Base-by-base conservation (phyloP, 1,139 yeast genomes). In the Hansenula anomala region DNA sequence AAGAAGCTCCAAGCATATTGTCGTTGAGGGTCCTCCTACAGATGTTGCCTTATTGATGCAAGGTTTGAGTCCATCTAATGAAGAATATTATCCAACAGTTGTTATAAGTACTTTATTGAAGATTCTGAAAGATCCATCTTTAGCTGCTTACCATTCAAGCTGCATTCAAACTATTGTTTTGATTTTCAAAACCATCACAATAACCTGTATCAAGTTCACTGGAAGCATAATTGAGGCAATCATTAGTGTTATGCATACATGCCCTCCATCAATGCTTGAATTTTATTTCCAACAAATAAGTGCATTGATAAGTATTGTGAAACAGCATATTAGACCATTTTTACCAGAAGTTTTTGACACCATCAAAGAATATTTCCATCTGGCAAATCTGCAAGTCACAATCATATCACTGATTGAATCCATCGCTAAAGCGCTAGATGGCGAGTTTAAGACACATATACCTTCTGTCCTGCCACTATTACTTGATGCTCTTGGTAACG, bases 61-160 rank as follows among this genome's bases (percentile, higher is more conserved):
- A 55, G 97, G 97, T 1, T 85, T 87, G 76, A 85, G 96, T 9
- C 97, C 97, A 1, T 82, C 95, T 0, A 79, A 83, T 43, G 97
- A 90, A 43, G 97, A 90, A 51, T 94, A 89, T 54, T 90, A 88
- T 54, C 97, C 97, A 4, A 89, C 97, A 0, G 97, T 94, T 18
- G 97, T 94, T 1, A 86, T 92, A 32, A 81, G 80, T 28, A 86
- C 89, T 15, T 66, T 94, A 46, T 76, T 90, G 80, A 84, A 81
- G 44, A 81, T 92, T 20, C 64, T 92, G 36, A 82, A 83, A 48
- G 98, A 94, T 58, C 79, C 86, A 1, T 87, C 97, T 0, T 69
- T 92, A 43, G 80, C 86, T 14, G 70, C 87, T 0, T 96, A 90
- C 54, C 97, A 94, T 57, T 85, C 92, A 7, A 83, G 87, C 32